Conservation (phyloP, 1,284 basidiomycete species). For the Singerocomus rubriflavus region DNA sequence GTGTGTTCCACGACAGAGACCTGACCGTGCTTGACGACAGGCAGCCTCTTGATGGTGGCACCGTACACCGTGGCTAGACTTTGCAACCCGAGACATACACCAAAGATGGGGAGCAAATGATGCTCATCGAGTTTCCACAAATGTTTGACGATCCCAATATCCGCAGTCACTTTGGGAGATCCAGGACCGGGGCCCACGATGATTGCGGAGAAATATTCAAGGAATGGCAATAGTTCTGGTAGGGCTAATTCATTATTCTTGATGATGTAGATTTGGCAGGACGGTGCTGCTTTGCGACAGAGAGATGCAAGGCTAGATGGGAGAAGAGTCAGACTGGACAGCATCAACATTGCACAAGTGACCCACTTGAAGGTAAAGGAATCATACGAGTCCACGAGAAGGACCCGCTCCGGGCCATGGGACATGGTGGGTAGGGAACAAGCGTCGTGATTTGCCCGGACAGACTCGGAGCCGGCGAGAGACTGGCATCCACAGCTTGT, state of each 20-base stretch:
- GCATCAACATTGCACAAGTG: not conserved
- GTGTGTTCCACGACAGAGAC: conserved; percentile 64
- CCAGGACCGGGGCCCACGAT: conserved; percentile 81
- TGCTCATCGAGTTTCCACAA: conserved; percentile 60
- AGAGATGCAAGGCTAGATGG: conserved; percentile 58
- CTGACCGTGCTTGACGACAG: conserved; percentile 79
- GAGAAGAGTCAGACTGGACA: conserved; percentile 6
- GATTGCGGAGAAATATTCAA: conserved; percentile 63
- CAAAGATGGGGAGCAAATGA: conserved; percentile 70
- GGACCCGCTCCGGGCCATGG: conserved; percentile 37
- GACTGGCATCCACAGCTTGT: not conserved
- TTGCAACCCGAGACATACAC: conserved; percentile 91
- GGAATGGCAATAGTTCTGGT: conserved; percentile 46
- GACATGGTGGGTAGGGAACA: conserved; percentile 17
- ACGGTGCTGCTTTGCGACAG: conserved; percentile 56
- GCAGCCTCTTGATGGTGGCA: conserved; percentile 50
- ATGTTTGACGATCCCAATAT: conserved; percentile 64
- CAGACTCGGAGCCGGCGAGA: not conserved
- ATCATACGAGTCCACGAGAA: conserved; percentile 82
- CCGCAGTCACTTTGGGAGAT: conserved; percentile 59
- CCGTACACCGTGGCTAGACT: conserved; percentile 82
- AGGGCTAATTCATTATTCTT: conserved; percentile 63
- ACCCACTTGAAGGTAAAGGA: conserved; percentile 83
- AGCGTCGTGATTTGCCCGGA: not conserved
- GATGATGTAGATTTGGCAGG: conserved; percentile 61